phyloP scores from a whole-genome alignment of 2,329 filamentous ascomycete genomes.

The Zymoseptoria crescenta region DNA sequence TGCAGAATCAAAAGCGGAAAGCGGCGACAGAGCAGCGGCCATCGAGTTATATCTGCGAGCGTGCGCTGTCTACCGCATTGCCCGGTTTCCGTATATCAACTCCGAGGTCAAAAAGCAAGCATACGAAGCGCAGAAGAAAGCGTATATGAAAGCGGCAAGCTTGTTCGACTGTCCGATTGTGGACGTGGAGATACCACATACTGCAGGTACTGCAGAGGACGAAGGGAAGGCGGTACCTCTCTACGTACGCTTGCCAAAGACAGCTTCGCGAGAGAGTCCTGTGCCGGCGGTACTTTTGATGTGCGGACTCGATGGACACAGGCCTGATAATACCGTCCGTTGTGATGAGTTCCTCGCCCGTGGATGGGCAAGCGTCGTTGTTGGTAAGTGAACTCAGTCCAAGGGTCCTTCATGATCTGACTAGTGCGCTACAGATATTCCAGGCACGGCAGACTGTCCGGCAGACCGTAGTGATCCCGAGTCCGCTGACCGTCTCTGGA shows the following conservation, averaged over 20 bases:
- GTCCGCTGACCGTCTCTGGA: constrained; percentile 55
- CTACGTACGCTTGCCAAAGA: constrained; percentile 31
- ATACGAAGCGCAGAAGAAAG: constrained; percentile 31
- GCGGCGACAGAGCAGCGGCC: constrained; percentile 22
- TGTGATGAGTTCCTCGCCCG: constrained; percentile 54
- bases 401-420: neutral
- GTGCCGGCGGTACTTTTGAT: constrained; percentile 49
- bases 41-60: constrained; percentile 31
- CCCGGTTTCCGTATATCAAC: constrained; percentile 33
- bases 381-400: constrained; percentile 38
- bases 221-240: constrained; percentile 33
- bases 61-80: constrained; percentile 31
- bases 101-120: constrained; percentile 27
- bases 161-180: constrained; percentile 32
- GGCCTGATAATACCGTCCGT: constrained; percentile 54
- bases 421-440: constrained; percentile 43
- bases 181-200: constrained; percentile 35
- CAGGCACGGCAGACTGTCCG: constrained; percentile 60
- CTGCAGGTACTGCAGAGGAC: constrained; percentile 26
- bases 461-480: constrained; percentile 54
- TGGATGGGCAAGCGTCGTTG: constrained; percentile 56
- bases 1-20: constrained; percentile 19
- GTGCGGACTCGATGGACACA: constrained; percentile 56
- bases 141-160: constrained; percentile 30
- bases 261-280: constrained; percentile 25